Base-by-base conservation (phyloP, 106 monocot species). In the Dioscorea zingiberensis region DNA sequence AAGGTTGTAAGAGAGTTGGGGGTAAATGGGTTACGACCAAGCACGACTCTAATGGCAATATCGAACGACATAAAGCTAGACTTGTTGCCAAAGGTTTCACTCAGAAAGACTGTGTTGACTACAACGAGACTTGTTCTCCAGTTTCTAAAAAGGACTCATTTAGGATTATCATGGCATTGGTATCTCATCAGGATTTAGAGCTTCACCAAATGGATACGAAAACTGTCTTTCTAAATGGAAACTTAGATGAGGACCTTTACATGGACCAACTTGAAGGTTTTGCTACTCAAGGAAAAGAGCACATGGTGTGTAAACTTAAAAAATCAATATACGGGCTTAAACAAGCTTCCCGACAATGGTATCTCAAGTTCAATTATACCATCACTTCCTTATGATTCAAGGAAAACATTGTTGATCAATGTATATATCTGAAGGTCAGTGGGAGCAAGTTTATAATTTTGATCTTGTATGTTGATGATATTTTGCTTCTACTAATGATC, bases 261-360 rank as follows among this genome's bases (percentile, higher is more conserved):
- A 55, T 55, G 55, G 55, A 55, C 4, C 55, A 55, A n/a, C 18
- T 9, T 22, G 3, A 55, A 55, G 55, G 18, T 19, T 55, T 55
- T 22, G 16, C 22, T 12, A 13, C 59, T 10, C 3, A 60, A 3
- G 26, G 27, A 12, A 14, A 26, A 26, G 27, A 60, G 3, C 1
- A 13, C 25, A 9, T 28, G 59, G 23, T 60, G 13, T 27, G 13
- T 18, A 60, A 28, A 29, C 27, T 60, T 6, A 60, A 26, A 27
- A 60, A 58, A 58, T 58, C 58, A 21, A 58, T 58, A 4, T 24
- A 58, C 25, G 58, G 58, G 25, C 58, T 58, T 26, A 23, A 58
- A 58, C 19, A 58, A 18, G 53, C 53, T 18, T 54, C 53, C 53
- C 53, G 17, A 13, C 17, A 54, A 54, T 54, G 53, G 58, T 58